These are phyloP conservation scores for Delitschia confertaspora DNA, from an alignment of 495 filamentous ascomycete genomes.

Conservation along the genomic window DNA sequence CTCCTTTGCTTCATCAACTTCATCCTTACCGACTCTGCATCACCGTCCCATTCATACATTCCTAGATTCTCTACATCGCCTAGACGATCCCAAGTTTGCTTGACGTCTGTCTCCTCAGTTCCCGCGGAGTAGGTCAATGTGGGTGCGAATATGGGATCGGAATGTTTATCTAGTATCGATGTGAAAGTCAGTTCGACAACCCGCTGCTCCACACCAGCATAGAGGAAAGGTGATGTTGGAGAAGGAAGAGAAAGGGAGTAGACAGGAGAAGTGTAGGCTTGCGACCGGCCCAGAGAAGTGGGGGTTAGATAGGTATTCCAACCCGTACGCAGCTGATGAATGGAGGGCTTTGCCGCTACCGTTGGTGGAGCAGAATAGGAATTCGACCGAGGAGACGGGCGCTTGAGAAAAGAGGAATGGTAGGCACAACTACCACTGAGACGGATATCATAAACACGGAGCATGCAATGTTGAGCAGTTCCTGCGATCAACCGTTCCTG, in stretches of 20 bases:
- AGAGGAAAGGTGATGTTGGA: constrained; percentile 46
- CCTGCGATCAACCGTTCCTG: constrained; percentile 51
- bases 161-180: constrained; percentile 35
- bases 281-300: too few species aligned
- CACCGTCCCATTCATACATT: constrained; percentile 29
- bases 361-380: not conserved
- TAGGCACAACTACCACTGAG: constrained; percentile 40
- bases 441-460: constrained; percentile 61
- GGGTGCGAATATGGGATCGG: constrained; percentile 29
- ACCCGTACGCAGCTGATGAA: not conserved
- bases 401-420: constrained; percentile 6
- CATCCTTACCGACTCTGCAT: constrained; percentile 13
- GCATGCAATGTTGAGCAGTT: constrained; percentile 44
- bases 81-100: constrained; percentile 17
- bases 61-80: constrained; percentile 29
- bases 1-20: constrained; percentile 29
- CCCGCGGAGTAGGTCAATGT: constrained; percentile 7
- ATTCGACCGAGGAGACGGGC: not conserved
- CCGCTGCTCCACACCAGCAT: constrained; percentile 46
- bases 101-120: constrained; percentile 13
- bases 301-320: constrained; percentile 24
- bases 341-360: not conserved
- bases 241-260: constrained; percentile 54
- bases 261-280: constrained; percentile 38
- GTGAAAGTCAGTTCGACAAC: constrained; percentile 48